Percentiles rank a stretch among this genome's conserved stretches.
Evolutionary conservation across 495 filamentous ascomycete species (phyloP).

Genomic region (Penicillium arizonense): DNA sequence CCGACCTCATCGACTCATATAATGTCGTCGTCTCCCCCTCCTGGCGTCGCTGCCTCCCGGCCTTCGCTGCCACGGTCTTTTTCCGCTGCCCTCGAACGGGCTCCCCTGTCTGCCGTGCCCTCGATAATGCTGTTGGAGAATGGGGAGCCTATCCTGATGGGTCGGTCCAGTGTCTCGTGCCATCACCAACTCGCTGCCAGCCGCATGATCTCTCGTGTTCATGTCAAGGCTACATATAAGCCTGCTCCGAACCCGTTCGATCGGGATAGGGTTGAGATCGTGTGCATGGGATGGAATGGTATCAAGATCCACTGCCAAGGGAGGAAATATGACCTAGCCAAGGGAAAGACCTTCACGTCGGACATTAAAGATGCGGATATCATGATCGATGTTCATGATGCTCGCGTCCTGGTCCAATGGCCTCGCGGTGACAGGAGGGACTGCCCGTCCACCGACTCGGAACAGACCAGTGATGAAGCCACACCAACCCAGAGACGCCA

Average conservation of each 20-base stretch:
- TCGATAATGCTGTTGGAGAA: conserved; percentile 76
- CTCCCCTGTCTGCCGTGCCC: conserved; percentile 78
- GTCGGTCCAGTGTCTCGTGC: conserved; percentile 87
- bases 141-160: conserved; percentile 82
- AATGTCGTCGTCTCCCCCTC: conserved; percentile 82
- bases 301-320: conserved; percentile 91
- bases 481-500: conserved; percentile 36
- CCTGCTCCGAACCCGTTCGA: conserved; percentile 61
- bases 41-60: conserved; percentile 40
- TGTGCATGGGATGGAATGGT: conserved; percentile 95
- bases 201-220: conserved; percentile 85
- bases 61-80: conserved; percentile 51
- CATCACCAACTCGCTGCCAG: conserved; percentile 90
- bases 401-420: conserved; percentile 86
- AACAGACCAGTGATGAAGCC: conserved; percentile 67
- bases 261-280: conserved; percentile 72
- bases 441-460: conserved; percentile 60
- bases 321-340: conserved; percentile 77
- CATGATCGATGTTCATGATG: conserved; percentile 93
- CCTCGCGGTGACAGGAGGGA: conserved; percentile 62
- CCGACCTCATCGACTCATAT: conserved; percentile 93
- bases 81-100: conserved; percentile 77
- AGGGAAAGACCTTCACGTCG: conserved; percentile 87
- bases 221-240: conserved; percentile 85
- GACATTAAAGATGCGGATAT: conserved; percentile 88